Evolutionary conservation across 495 filamentous ascomycete species (phyloP).

Genomic region (Annulohypoxylon bovei): DNA sequence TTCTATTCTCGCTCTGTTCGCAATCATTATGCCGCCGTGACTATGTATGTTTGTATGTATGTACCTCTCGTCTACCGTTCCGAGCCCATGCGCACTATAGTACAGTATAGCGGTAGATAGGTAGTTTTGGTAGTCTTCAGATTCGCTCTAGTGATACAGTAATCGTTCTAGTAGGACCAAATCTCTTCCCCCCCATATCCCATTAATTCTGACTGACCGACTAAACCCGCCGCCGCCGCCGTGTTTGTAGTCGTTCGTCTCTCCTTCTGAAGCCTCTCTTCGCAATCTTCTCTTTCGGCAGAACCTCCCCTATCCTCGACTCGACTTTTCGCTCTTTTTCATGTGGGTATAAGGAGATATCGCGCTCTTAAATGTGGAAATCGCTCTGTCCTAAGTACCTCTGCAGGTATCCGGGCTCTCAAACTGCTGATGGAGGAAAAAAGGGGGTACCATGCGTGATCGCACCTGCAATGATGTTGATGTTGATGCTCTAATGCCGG

Average conservation of each 20-base stretch:
- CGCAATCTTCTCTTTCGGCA: constrained; percentile 10
- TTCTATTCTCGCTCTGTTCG: background rate
- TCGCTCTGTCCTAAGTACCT: background rate
- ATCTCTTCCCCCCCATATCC: background rate
- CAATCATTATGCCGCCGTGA: background rate
- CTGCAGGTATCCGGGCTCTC: background rate
- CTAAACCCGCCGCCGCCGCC: background rate
- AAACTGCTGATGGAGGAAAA: background rate
- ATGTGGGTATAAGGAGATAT: background rate
- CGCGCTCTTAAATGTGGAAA: background rate
- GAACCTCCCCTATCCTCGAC: constrained; percentile 7
- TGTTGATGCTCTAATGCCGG: constrained; percentile 23
- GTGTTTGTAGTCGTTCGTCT: background rate
- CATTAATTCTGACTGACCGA: background rate
- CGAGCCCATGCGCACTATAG: background rate
- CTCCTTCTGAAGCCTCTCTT: background rate
- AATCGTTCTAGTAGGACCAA: constrained; percentile 3
- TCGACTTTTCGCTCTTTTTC: constrained; percentile 1
- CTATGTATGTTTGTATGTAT: background rate
- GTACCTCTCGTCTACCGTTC: background rate
- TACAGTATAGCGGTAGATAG: background rate
- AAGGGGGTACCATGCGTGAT: background rate
- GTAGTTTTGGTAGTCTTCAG: background rate
- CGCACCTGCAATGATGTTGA: background rate
- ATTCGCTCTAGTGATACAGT: constrained; percentile 23